Conservation (phyloP, 2,329 filamentous ascomycete species). For the Lomentospora prolificans region DNA sequence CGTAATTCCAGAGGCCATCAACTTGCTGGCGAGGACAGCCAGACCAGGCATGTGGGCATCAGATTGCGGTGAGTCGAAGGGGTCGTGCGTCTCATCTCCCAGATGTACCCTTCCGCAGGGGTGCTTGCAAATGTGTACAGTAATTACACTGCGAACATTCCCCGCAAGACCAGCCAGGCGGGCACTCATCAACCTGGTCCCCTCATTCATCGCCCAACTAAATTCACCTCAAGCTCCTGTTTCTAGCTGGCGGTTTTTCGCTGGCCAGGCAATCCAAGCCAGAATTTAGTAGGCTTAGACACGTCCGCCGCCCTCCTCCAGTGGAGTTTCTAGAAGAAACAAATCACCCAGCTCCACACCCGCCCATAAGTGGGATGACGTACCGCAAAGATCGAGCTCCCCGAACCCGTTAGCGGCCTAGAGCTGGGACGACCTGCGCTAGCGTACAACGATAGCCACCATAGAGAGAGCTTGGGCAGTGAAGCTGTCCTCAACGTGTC, state of each 20-base stretch:
- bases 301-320: too few relatives aligned
- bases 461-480: too few relatives aligned
- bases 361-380: background rate
- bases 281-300: too few relatives aligned
- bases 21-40: too few relatives aligned
- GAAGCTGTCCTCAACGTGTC: too few relatives aligned
- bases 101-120: background rate
- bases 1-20: too few relatives aligned
- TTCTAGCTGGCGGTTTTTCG: background rate
- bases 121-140: background rate
- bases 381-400: background rate
- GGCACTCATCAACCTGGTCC: background rate
- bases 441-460: background rate
- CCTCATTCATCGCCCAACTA: background rate
- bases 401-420: background rate
- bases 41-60: too few relatives aligned
- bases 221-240: background rate
- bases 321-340: background rate
- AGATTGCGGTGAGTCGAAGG: background rate
- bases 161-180: too few relatives aligned
- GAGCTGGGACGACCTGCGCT: background rate
- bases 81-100: background rate
- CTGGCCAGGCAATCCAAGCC: too few relatives aligned
- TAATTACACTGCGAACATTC: too few relatives aligned
- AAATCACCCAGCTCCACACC: background rate